Conservation (phyloP, 345 rosid genomes). For the Hirschfeldia incana region DNA sequence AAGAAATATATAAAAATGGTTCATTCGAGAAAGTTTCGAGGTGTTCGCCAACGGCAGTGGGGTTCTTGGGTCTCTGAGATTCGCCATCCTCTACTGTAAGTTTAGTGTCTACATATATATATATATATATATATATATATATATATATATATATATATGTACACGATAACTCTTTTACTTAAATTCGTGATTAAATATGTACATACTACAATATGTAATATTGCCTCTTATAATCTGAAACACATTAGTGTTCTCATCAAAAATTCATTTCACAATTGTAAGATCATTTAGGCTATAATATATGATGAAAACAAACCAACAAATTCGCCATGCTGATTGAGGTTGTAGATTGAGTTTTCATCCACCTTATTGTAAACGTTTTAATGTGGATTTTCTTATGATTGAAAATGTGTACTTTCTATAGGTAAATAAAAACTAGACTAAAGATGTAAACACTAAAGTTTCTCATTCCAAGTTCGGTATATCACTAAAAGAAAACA, state of each 20-base stretch:
- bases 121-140: neutral
- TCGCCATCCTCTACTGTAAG: constrained; percentile 79
- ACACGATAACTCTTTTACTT: neutral
- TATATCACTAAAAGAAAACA: too few relatives aligned
- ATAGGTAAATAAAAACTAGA: neutral
- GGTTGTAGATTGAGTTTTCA: neutral
- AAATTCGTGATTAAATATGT: too few relatives aligned
- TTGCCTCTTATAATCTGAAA: too few relatives aligned
- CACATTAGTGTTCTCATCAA: neutral
- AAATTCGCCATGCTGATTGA: neutral
- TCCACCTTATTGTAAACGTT: neutral
- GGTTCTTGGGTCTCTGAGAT: constrained; percentile 92
- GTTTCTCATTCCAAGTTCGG: neutral
- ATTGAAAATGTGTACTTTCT: neutral
- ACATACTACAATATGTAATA: too few relatives aligned
- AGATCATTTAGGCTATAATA: neutral
- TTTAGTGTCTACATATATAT: neutral
- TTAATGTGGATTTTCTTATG: neutral
- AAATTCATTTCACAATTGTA: neutral
- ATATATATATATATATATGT: too few relatives aligned
- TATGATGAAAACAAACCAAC: neutral
- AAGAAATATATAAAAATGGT: constrained; percentile 45
- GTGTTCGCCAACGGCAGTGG: constrained; percentile 90
- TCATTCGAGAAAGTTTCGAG: constrained; percentile 71
- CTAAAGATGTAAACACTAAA: neutral